Evolutionary conservation across 768 basidiomycete species (phyloP), one percentile per base, ranked within the genome.

Genomic region (Pleurotus eryngii): DNA sequence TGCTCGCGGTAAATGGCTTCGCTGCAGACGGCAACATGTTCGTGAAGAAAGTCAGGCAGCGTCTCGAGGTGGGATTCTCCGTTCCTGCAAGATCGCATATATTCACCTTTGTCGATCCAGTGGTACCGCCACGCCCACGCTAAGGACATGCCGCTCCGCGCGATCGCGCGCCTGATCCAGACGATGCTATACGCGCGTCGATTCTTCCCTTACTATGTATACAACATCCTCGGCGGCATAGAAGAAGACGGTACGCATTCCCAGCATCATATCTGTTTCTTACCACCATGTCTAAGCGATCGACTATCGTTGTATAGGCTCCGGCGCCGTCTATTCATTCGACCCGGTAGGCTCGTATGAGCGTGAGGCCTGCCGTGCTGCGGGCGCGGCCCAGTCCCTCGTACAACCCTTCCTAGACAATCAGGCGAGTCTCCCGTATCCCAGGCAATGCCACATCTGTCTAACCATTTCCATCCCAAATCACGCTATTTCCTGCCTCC

Each of bases 261-360:
- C 49, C 57, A 38, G 57, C 49, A 38, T 40, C n/a, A 27, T 49
- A 42, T 20, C 45, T 40, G 35, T 57, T 42, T n/a, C 42, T 30
- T 38, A 35, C 55, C 35, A 47, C 30, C 30, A 35, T 11, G 30
- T 35, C 30, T 35, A 35, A 35, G 30, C 30, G 30, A 35, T 4
- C 8, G 30, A 35, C 8, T 35, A 9, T 4, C 30, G 30, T 35
- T 35, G 8, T 35, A 11, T 68, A 96, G 94, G 95, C 9, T 85
- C 92, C 38, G 97, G 97, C 53, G 93, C 96, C 8, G 95, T 99
- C 27, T 99, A 99, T 80, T 98, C 96, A n/a, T 99, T 97, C 72
- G 97, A 99, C 74, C 97, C 97, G 39, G 94, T 98, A 30, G 97
- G 97, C 24, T 95, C 92, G 48, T 99, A 99, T 72, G 95, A 98